Conservation (phyloP, 192 early-diverging fungal species). For the Backusella psychrophila region DNA sequence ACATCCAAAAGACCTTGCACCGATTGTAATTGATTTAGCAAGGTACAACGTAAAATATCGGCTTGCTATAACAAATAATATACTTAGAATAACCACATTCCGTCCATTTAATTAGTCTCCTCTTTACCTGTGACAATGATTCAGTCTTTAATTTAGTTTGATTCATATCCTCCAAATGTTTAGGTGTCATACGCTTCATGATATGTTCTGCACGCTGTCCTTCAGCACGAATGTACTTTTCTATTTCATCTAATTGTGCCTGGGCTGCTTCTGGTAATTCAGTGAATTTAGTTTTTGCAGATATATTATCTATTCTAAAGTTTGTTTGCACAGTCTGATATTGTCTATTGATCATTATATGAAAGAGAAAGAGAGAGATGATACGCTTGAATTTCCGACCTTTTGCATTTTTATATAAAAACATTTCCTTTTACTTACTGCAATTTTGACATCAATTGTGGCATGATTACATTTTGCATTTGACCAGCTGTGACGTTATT, state of each 20-base stretch:
- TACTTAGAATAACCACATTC: background rate
- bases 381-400: background rate
- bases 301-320: constrained; percentile 30
- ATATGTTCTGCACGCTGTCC: constrained; percentile 28
- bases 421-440: constrained; percentile 1
- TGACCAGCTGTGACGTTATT: background rate
- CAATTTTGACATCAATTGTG: background rate
- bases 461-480: background rate
- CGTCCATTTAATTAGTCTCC: background rate
- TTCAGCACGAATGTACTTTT: constrained; percentile 28
- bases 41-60: constrained; percentile 18
- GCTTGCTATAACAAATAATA: constrained; percentile 18
- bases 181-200: constrained; percentile 16
- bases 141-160: constrained; percentile 4
- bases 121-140: constrained; percentile 21
- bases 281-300: constrained; percentile 16
- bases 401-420: background rate
- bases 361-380: background rate
- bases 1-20: constrained; percentile 18
- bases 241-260: constrained; percentile 27
- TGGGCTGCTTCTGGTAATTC: constrained; percentile 31
- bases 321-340: constrained; percentile 17
- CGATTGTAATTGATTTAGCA: constrained; percentile 15
- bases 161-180: constrained; percentile 18
- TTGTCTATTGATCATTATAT: constrained; percentile 6